Conservation (phyloP, 768 basidiomycete species). For the Filobasidium wieringae region DNA sequence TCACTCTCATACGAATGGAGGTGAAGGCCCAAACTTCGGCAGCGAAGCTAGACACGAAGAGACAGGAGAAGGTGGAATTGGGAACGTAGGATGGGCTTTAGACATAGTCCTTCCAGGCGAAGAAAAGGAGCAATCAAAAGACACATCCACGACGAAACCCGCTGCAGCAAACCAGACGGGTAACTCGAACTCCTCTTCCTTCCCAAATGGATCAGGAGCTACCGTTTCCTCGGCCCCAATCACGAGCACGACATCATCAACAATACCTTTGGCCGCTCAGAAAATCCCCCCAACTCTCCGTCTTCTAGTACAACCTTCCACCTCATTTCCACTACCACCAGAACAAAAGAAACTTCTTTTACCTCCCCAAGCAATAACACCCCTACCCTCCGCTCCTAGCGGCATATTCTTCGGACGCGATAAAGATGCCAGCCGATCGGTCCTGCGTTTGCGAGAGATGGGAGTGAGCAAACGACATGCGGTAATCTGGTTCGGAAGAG, state of each 20-base stretch:
- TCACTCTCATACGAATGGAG: not conserved
- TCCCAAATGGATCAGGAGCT: not conserved
- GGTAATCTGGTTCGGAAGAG: constrained; percentile 24
- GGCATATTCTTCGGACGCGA: constrained; percentile 33
- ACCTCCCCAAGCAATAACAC: too few relatives aligned
- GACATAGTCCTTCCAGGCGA: not conserved
- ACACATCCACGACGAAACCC: not conserved
- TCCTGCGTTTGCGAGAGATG: constrained; percentile 31
- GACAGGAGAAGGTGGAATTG: constrained; percentile 3
- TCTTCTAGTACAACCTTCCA: constrained; percentile 6
- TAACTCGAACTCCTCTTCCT: too few relatives aligned
- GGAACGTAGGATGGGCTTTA: constrained; percentile 9
- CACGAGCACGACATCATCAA: not conserved
- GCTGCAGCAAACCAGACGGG: too few relatives aligned
- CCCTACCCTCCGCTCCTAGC: constrained; percentile 27
- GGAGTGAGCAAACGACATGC: constrained; percentile 34
- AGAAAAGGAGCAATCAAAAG: not conserved
- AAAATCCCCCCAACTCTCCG: constrained; percentile 29
- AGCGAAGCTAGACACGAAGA: not conserved
- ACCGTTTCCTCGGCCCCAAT: not conserved
- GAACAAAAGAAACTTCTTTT: too few relatives aligned
- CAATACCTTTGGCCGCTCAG: constrained; percentile 8
- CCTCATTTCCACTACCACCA: not conserved
- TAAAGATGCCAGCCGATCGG: constrained; percentile 18
- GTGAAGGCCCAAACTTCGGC: not conserved